phyloP scores from a whole-genome alignment of 2,329 filamentous ascomycete genomes.

The Clathrospora elynae region DNA sequence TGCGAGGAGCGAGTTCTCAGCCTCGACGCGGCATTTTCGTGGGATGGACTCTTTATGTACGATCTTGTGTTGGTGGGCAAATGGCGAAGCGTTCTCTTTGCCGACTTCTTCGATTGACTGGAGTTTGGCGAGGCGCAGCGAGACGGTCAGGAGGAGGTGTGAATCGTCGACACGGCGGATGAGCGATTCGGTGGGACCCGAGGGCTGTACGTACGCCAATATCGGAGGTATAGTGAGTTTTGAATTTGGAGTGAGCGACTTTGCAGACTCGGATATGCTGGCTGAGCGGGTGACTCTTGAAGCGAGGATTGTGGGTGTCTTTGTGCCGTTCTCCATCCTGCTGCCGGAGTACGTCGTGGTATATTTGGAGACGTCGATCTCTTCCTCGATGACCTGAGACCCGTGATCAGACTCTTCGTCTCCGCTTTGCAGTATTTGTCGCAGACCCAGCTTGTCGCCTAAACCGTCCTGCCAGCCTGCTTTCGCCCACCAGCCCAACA shows the following conservation, averaged over 20 bases:
- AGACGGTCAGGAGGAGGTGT: slow-evolving; percentile 78
- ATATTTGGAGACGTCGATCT: slow-evolving; percentile 60
- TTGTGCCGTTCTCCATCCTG: slow-evolving; percentile 12
- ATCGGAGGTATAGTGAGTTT: slow-evolving; percentile 69
- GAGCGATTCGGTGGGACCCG: slow-evolving; percentile 62
- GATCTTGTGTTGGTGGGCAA: slow-evolving; percentile 79
- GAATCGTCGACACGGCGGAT: slow-evolving; percentile 89
- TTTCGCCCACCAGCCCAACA: slow-evolving; percentile 95
- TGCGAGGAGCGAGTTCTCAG: slow-evolving; percentile 79
- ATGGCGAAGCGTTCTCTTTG: slow-evolving; percentile 62
- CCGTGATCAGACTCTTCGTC: slow-evolving; percentile 46
- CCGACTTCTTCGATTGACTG: slow-evolving; percentile 70
- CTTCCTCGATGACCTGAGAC: slow-evolving; percentile 54
- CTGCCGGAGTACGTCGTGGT: slow-evolving; percentile 55
- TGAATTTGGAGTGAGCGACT: slow-evolving; percentile 34
- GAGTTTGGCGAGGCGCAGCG: slow-evolving; percentile 84
- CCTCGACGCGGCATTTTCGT: slow-evolving; percentile 78
- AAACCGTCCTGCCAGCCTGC: slow-evolving; percentile 86
- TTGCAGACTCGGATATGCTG: slow-evolving; percentile 34
- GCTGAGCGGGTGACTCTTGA: slow-evolving; percentile 44
- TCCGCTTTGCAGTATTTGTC: slow-evolving; percentile 64
- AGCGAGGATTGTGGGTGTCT: slow-evolving; percentile 34
- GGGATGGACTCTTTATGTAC: slow-evolving; percentile 84
- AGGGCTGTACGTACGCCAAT: slow-evolving; percentile 79
- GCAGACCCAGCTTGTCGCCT: slow-evolving; percentile 74